Conservation (phyloP, 805 yeast genomes). For the Cyberlindnera euphorbiiphila region DNA sequence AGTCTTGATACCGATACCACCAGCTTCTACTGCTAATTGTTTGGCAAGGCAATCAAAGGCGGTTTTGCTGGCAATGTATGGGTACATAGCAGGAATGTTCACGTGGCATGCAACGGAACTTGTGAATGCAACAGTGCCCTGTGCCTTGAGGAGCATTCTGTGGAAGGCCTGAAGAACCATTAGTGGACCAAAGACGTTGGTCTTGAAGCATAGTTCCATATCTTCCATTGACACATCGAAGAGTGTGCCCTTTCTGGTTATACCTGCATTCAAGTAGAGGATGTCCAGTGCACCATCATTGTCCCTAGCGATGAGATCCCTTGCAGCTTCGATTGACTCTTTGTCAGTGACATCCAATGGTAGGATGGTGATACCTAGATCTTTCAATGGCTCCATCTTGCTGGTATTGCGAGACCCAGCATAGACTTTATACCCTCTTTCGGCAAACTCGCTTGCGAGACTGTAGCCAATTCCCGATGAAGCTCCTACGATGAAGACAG, state of each 20-base stretch:
- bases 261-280: conserved; percentile 42
- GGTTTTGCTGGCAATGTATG: conserved; percentile 37
- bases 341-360: conserved; percentile 34
- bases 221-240: conserved; percentile 31
- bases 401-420: conserved; percentile 33
- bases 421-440: conserved; percentile 37
- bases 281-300: conserved; percentile 35
- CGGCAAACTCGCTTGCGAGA: conserved; percentile 41
- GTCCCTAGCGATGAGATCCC: conserved; percentile 24
- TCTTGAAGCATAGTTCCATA: conserved; percentile 25
- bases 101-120: conserved; percentile 32
- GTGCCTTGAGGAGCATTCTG: conserved; percentile 30
- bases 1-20: conserved; percentile 37
- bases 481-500: conserved; percentile 56
- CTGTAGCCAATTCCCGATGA: conserved; percentile 57
- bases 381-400: conserved; percentile 29
- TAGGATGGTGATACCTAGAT: conserved; percentile 32
- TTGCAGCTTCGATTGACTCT: conserved; percentile 29
- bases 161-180: conserved; percentile 33
- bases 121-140: conserved; percentile 38
- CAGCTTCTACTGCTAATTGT: conserved; percentile 33
- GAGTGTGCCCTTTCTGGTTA: conserved; percentile 25
- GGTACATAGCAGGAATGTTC: conserved; percentile 33
- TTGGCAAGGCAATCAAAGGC: conserved; percentile 37
- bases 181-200: conserved; percentile 39